These are phyloP conservation scores for Iberis amara DNA, from an alignment of 441 rosid genomes.

Conservation along the genomic window DNA sequence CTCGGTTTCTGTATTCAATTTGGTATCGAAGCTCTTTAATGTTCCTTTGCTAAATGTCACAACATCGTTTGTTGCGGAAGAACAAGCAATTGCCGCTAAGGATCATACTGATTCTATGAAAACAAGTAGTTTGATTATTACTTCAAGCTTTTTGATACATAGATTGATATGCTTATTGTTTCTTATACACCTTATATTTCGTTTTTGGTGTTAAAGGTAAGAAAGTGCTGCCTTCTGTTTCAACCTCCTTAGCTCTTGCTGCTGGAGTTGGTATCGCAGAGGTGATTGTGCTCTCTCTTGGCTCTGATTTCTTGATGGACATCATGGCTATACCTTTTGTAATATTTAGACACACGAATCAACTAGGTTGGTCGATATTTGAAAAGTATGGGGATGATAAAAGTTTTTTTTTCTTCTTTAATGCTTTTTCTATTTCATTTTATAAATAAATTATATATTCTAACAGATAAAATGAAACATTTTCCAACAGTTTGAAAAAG, in stretches of 20 bases:
- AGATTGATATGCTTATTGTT: not conserved
- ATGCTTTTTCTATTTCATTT: no score
- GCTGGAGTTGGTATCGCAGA: conserved; percentile 74
- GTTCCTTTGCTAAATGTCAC: conserved; percentile 85
- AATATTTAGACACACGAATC: no score
- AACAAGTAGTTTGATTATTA: conserved; percentile 25
- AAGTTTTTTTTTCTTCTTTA: no score
- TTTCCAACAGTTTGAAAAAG: no score
- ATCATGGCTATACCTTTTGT: conserved; percentile 92
- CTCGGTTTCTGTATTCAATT: conserved; percentile 72
- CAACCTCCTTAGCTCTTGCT: conserved; percentile 80
- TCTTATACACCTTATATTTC: conserved; percentile 9
- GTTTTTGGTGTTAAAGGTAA: conserved; percentile 39
- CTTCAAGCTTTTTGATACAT: not conserved
- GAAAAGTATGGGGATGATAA: no score
- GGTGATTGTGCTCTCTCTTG: conserved; percentile 60
- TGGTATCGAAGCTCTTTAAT: conserved; percentile 79
- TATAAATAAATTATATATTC: no score
- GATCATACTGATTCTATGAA: conserved; percentile 16
- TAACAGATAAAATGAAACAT: no score
- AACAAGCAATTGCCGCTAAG: conserved; percentile 47
- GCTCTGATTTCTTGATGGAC: conserved; percentile 72
- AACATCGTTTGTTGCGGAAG: conserved; percentile 89
- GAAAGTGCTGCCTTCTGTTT: conserved; percentile 61
- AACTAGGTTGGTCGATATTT: no score